A percentile compares a stretch with the other conserved stretches of the same genome.
Evolutionary conservation across 495 filamentous ascomycete genomes (phyloP).

Genomic region (Neurospora pannonica): DNA sequence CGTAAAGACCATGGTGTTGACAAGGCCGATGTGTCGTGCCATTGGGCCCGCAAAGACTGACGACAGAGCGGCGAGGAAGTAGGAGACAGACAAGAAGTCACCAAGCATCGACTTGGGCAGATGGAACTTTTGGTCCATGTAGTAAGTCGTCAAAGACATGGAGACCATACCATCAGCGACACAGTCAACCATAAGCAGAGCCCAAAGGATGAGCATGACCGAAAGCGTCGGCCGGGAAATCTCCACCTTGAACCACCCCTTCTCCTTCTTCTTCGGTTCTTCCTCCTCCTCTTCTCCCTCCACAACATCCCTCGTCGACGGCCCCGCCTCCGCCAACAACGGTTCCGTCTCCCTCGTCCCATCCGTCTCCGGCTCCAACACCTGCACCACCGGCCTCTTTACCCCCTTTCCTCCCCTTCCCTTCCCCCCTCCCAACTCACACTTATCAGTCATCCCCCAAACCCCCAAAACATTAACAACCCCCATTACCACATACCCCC

Average conservation of each 20-base stretch:
- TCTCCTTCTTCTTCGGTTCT: slow-evolving; percentile 1
- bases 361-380: neutral
- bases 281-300: neutral
- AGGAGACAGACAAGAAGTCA: slow-evolving; percentile 25
- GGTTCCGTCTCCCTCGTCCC: neutral
- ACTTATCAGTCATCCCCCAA: slow-evolving; percentile 23
- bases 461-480: slow-evolving; percentile 22
- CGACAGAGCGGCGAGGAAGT: slow-evolving; percentile 32
- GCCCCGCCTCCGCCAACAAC: slow-evolving; percentile 3
- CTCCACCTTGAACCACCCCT: slow-evolving; percentile 27
- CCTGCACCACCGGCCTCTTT: neutral
- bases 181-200: slow-evolving; percentile 69
- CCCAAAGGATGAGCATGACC: slow-evolving; percentile 60
- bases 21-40: slow-evolving; percentile 64
- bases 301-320: slow-evolving; percentile 4
- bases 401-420: neutral
- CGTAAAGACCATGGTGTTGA: slow-evolving; percentile 48
- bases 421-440: slow-evolving; percentile 18
- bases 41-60: slow-evolving; percentile 68
- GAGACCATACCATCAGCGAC: slow-evolving; percentile 71
- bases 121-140: slow-evolving; percentile 66
- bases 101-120: slow-evolving; percentile 52
- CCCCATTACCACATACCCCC: slow-evolving; percentile 29
- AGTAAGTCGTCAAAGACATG: slow-evolving; percentile 65
- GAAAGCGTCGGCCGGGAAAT: slow-evolving; percentile 48